phyloP scores from a whole-genome alignment of 768 basidiomycete species.

The Boletus tomentosulus region DNA sequence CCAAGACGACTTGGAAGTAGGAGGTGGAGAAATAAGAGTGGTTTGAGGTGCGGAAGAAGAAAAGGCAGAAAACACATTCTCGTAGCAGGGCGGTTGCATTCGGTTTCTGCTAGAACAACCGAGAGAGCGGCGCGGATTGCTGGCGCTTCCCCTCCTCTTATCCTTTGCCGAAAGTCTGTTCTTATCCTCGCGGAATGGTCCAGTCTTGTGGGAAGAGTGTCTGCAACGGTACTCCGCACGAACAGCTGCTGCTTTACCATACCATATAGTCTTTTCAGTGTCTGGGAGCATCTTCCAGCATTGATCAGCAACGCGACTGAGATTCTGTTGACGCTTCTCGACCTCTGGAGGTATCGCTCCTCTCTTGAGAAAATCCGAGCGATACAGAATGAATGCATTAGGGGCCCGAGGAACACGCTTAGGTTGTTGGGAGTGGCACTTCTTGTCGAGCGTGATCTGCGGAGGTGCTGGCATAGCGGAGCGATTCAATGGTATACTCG shows the following conservation, averaged over 20 bases:
- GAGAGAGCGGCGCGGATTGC: conserved; percentile 33
- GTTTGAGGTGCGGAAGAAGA: conserved; percentile 5
- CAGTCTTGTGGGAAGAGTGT: conserved; percentile 30
- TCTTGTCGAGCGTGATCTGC: not conserved
- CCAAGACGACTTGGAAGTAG: conserved; percentile 1
- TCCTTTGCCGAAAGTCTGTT: conserved; percentile 14
- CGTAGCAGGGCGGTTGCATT: conserved; percentile 14
- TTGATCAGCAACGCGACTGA: conserved; percentile 49
- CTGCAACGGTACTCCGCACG: conserved; percentile 26
- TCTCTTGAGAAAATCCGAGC: conserved; percentile 46
- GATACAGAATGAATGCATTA: conserved; percentile 58
- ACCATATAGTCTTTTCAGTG: conserved; percentile 36
- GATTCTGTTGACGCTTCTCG: conserved; percentile 52
- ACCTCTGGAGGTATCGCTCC: conserved; percentile 39
- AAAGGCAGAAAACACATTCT: conserved; percentile 12
- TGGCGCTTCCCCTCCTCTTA: conserved; percentile 33
- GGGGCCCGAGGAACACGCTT: conserved; percentile 44
- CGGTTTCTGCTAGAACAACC: conserved; percentile 31
- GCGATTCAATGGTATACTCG: not conserved
- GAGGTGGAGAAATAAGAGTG: not conserved
- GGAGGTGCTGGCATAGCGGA: conserved; percentile 6
- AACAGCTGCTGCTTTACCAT: conserved; percentile 25
- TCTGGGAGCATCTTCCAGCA: conserved; percentile 46
- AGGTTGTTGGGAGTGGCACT: conserved; percentile 3
- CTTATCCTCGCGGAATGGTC: conserved; percentile 21